Evolutionary conservation across 805 yeast species (phyloP), one percentile per base, ranked within the genome.

Genomic region (Saccharomycopsis oosterbeekiorum): DNA sequence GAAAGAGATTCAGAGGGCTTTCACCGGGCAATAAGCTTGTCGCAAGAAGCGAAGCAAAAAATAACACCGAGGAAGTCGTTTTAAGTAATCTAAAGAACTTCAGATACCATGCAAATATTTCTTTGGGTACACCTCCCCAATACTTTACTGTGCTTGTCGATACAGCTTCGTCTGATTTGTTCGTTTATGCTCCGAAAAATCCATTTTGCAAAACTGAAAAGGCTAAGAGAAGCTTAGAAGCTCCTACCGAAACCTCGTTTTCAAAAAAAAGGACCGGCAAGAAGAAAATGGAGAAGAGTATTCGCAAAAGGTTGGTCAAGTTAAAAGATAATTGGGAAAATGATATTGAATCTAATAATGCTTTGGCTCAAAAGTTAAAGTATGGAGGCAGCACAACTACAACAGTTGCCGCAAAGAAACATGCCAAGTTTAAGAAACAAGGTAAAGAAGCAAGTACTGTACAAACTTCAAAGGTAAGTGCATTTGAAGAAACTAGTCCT

Each of bases 161-260:
- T 65, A 78, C 83, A 1, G 83, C 83, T 3, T 77, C 82, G 9
- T 75, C 82, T 0, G 80, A 78, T 62, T 66, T 79, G 42, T 79
- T 82, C 82, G 74, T 79, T 1, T 58, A 50, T 40, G 26, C 59
- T 19, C 14, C n/a, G 3, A 21, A 11, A 19, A 62, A 62, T 36
- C 56, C 60, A 12, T 62, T 47, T 43, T 62, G 64, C 54, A 36
- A 43, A 15, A 9, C 53, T 3, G 12, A 10, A 1, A 21, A 47
- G 5, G 19, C 41, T 9, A 42, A 56, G 50, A 39, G 42, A 37
- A 57, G 34, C 19, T 6, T 21, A 21, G 59, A 43, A 34, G 29
- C 14, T 4, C 21, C 24, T 14, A 2, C 39, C 10, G 39, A 41
- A 19, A 26, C n/a, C 34, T 21, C 11, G 11, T 26, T 2, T 21